These are phyloP conservation scores for Penicillium sp. DNA, from an alignment of 2,329 filamentous ascomycete species.

Conservation along the genomic window DNA sequence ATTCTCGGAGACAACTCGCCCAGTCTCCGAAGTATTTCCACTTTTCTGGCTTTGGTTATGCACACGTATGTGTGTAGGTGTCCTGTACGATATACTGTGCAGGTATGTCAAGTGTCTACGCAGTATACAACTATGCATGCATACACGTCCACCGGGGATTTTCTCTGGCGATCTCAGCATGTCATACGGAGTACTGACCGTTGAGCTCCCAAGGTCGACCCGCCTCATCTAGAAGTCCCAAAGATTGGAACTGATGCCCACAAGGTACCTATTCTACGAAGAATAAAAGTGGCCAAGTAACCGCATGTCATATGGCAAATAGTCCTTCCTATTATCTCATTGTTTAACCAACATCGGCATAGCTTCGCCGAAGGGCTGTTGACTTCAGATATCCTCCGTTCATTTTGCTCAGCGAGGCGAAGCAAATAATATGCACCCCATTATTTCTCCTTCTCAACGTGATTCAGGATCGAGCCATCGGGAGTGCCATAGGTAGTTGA, in stretches of 20 bases:
- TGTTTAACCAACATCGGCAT: not conserved
- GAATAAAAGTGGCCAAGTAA: slow-evolving; percentile 19
- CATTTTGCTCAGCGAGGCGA: too few species aligned
- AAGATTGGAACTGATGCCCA: slow-evolving; percentile 19
- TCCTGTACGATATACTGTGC: not conserved
- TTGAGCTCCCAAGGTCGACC: slow-evolving; percentile 11
- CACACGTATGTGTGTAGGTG: not conserved
- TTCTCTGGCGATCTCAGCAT: not conserved
- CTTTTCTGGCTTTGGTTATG: not conserved
- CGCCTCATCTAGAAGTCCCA: slow-evolving; percentile 11
- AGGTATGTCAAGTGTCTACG: not conserved
- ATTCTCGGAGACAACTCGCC: not conserved
- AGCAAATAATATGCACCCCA: slow-evolving; percentile 1
- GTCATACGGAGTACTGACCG: not conserved
- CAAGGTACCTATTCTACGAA: slow-evolving; percentile 22
- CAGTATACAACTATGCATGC: too few species aligned
- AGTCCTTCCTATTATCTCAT: not conserved
- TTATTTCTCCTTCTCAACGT: not conserved
- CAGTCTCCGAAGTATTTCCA: not conserved
- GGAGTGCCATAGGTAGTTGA: not conserved
- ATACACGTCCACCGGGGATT: not conserved
- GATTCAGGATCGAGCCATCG: not conserved
- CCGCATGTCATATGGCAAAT: slow-evolving; percentile 5
- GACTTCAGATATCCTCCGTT: not conserved
- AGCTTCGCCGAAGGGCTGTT: not conserved